phyloP scores from a whole-genome alignment of 768 basidiomycete genomes.

The Agrocybe chaxingu region DNA sequence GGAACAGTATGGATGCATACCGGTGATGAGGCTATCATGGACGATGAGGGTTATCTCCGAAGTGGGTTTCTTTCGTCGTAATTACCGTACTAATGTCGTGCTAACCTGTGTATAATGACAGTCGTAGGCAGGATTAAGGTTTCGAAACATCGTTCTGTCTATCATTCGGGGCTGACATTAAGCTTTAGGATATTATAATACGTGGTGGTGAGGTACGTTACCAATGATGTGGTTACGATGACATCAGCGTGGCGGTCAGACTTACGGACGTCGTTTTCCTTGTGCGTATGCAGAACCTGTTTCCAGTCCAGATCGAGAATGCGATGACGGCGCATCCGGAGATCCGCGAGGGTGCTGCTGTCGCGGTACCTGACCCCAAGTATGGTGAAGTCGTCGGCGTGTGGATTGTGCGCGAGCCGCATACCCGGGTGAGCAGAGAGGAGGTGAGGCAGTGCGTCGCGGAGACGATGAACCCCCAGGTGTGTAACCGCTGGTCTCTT shows the following conservation, averaged over 20 bases:
- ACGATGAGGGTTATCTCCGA: constrained; percentile 74
- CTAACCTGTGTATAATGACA: constrained; percentile 20
- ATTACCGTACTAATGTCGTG: neutral
- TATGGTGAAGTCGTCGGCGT: constrained; percentile 82
- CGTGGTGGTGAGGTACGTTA: constrained; percentile 72
- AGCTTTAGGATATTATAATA: constrained; percentile 71
- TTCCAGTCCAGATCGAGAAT: constrained; percentile 85
- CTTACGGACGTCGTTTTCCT: neutral
- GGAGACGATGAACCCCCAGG: constrained; percentile 76
- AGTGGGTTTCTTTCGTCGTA: constrained; percentile 39
- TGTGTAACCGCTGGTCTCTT: constrained; percentile 23
- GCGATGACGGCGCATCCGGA: constrained; percentile 49
- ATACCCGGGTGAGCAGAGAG: constrained; percentile 39
- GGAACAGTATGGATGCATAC: constrained; percentile 80
- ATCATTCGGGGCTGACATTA: neutral
- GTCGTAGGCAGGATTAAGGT: constrained; percentile 82
- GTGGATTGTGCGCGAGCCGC: constrained; percentile 61
- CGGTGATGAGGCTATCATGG: constrained; percentile 79
- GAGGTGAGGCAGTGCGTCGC: constrained; percentile 54
- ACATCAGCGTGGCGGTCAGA: neutral
- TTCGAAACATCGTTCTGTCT: neutral
- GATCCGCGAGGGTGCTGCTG: constrained; percentile 70
- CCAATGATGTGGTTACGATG: neutral
- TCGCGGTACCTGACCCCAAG: constrained; percentile 63
- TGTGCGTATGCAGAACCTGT: constrained; percentile 56